Evolutionary conservation across 768 basidiomycete species (phyloP).

Genomic region (Pseudohyphozyma bogoriensis): DNA sequence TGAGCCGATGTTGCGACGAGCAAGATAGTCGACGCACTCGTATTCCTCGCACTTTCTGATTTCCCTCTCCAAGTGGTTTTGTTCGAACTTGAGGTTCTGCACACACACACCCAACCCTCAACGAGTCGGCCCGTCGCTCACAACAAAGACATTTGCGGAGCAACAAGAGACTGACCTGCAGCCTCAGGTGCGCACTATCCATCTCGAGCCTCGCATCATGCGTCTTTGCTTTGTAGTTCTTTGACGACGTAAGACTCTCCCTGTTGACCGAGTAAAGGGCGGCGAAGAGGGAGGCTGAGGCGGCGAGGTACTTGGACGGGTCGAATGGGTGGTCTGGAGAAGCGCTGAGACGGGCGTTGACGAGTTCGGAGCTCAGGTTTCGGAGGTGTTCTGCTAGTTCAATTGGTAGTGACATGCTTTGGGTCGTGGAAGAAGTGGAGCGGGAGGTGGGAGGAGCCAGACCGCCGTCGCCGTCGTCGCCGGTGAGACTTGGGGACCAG

Average conservation of each 20-base stretch:
- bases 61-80: conserved; percentile 77
- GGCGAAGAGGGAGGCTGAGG: conserved; percentile 46
- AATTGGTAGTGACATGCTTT: no score
- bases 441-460: no score
- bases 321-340: no score
- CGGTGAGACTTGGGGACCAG: no score
- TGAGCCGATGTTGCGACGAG: not conserved
- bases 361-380: no score
- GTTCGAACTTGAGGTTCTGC: conserved; percentile 81
- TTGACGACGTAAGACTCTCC: conserved; percentile 58
- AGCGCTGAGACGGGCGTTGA: no score
- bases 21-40: conserved; percentile 18
- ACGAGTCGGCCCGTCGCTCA: not conserved
- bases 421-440: no score
- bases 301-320: conserved; percentile 4
- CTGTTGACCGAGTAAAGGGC: conserved; percentile 71
- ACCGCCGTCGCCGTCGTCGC: no score
- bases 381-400: no score
- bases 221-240: conserved; percentile 56
- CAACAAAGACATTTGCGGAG: no score
- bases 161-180: conserved; percentile 14
- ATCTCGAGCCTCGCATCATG: conserved; percentile 69
- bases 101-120: conserved; percentile 41
- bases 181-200: conserved; percentile 68
- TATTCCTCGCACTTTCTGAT: conserved; percentile 84